Base-by-base conservation (phyloP, 2,329 filamentous ascomycete species). In the Botrytis tulipae region DNA sequence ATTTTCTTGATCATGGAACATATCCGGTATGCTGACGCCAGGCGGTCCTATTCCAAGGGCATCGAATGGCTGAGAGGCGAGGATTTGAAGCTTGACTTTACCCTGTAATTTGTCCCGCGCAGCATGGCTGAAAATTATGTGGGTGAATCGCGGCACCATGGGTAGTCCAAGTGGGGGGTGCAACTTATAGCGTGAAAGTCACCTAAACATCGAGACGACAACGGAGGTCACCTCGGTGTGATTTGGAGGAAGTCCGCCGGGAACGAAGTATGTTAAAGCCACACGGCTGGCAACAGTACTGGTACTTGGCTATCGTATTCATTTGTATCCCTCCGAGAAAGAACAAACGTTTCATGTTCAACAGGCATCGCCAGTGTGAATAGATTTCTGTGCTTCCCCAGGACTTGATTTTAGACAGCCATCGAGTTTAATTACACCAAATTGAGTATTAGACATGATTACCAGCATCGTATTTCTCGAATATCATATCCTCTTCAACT, bases 121-220 rank as follows among this genome's bases (percentile, higher is more conserved):
- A 57, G 65, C 22, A 40, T 67, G 32, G 46, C 65, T 54, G 46
- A 67, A 67, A 54, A 37, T 40, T 40, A 54, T 67, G 65, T 67
- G 65, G 65, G 35, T 67, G 65, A 67, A 67, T 67, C 65, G 44
- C 63, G 63, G 44, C 60, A 63, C 61, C 63, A 67, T 67, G 65
- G 48, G 25, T 42, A n/a, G 65, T 57, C 25, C 16, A 32, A 68
- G 65, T 54, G 65, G 65, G 65, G 32, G 32, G 32, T 67, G 65
- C 40, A 54, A 54, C 65, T 51, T 35, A 67, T 51, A 51, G 35
- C 29, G 46, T 40, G 46, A 54, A 67, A 67, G 65, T 54, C 46
- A 54, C 40, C 46, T 29, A 54, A 29, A 57, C 35, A 42, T 68
- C 48, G 35, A 54, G 48, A 68, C 65, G 65, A 68, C 65, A 42